Base-by-base conservation (phyloP, 495 filamentous ascomycete genomes). In the Trichocladium antarcticum region DNA sequence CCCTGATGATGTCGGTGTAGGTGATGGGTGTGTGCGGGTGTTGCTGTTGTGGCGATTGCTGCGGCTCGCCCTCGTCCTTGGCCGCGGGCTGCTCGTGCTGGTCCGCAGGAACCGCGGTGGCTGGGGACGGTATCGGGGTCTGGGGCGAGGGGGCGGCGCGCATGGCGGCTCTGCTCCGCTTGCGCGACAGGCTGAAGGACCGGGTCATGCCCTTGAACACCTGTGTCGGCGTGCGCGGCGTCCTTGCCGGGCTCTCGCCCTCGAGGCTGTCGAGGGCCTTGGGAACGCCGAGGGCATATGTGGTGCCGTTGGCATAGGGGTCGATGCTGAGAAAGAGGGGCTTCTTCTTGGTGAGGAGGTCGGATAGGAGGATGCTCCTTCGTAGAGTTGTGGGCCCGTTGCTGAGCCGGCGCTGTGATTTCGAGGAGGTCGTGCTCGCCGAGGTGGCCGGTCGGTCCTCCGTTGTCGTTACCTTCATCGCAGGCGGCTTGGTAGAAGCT, bases 321-420 rank as follows among this genome's bases (percentile, higher is more conserved):
- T 75, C 72, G 42, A 73, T 65, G 57, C 48, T 69, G 28, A 75
- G 61, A 53, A 75, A 74, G 0, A 65, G 55, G 6, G 65, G 68
- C 36, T 46, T 61, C 42, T 65, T 66, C 50, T 55, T 68, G 42
- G 58, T 32, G 8, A 72, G 47, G 16, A 68, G 50, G n/a, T 61
- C 62, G 5, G 61, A 57, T 0, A 68, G 58, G 29, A 63, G 50
- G 22, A 62, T 57, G 53, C 60, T 69, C 43, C 54, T 62, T 38
- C 64, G 57, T 61, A 51, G 39, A 52, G 54, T 7, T 21, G 34
- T 5, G 45, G 21, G 11, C 55, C 41, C 31, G 20, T 20, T 36
- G 14, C 20, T 34, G 17, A 7, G 29, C 8, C 32, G 37, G 14
- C 16, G 9, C 20, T 47, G 45, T 5, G 42, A 45, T 7, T 17